phyloP scores from a whole-genome alignment of 306 rosid species.

The Heteromeles arbutifolia region DNA sequence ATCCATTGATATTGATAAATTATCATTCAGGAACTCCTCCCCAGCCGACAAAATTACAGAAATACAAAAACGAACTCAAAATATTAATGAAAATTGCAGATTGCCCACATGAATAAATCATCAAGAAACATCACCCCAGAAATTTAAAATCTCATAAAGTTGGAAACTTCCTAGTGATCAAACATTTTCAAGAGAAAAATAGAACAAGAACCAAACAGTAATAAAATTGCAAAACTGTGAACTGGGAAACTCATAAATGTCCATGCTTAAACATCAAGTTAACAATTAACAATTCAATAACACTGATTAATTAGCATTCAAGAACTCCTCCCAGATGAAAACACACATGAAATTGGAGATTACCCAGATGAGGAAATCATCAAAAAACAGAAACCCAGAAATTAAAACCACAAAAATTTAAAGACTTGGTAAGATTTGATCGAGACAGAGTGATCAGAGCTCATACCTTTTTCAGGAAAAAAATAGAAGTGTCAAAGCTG shows the following conservation, averaged over 20 bases:
- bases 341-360: not conserved
- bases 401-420: not conserved
- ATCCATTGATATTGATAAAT: not conserved
- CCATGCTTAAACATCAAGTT: not conserved
- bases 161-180: not conserved
- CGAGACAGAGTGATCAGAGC: not conserved
- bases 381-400: not conserved
- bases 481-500: not conserved
- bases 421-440: not conserved
- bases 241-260: not conserved
- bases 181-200: not conserved
- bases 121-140: not conserved
- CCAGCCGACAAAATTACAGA: not conserved
- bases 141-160: not conserved
- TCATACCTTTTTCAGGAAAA: not conserved
- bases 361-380: constrained; percentile 5
- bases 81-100: not conserved
- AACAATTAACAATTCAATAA: not conserved
- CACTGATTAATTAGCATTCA: not conserved
- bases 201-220: not conserved
- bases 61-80: not conserved
- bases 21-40: not conserved
- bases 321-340: not conserved
- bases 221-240: not conserved
- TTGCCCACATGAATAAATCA: not conserved